Evolutionary conservation across 306 rosid species (phyloP), one percentile per base, ranked within the genome.

Genomic region (Begonia peltatifolia): DNA sequence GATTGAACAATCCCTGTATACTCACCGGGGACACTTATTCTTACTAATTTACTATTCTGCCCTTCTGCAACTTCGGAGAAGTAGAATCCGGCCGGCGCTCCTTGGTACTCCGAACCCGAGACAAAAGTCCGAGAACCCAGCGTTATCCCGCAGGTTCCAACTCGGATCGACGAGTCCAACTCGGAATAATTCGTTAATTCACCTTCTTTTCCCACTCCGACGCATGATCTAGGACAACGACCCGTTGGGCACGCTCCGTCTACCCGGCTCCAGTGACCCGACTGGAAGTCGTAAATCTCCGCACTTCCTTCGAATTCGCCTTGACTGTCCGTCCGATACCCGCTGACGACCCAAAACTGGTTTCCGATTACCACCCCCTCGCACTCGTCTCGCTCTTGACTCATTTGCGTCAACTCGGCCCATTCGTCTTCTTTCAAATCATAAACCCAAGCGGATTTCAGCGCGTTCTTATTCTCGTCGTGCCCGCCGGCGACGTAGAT

Each of bases 371-470:
- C 55, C 25, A 71, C 6, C 11, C 81, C 85, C 23, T 79, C 74
- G 57, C 81, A 74, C 76, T 79, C 85, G 81, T 79, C 85, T 57
- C 81, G 59, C 57, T 58, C 81, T 72, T 46, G 74, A 47, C 59
- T 63, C 85, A 79, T 74, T 49, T 57, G 55, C 5, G 47, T 2
- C 63, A 78, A 22, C 66, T 71, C 68, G 16, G 41, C 46, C 84
- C 84, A 78, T 41, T 74, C 63, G 69, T 79, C 66, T 14, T 9
- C 11, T 23, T 64, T 53, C 56, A 75, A 61, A 17, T 71, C 76
- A 38, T 79, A 79, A 6, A 62, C 85, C 71, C 74, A 65, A 10
- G 81, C 76, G 7, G 81, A 62, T 9, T 59, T 56, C 55, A 75
- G 22, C 18, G 85, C 81, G 62, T 79, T 75, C 67, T 79, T 79